A percentile compares a stretch with the other conserved stretches of the same genome.
These are phyloP conservation scores for Phytopythium kandeliae DNA, from an alignment of 352 stramenopile genomes.

Conservation along the genomic window DNA sequence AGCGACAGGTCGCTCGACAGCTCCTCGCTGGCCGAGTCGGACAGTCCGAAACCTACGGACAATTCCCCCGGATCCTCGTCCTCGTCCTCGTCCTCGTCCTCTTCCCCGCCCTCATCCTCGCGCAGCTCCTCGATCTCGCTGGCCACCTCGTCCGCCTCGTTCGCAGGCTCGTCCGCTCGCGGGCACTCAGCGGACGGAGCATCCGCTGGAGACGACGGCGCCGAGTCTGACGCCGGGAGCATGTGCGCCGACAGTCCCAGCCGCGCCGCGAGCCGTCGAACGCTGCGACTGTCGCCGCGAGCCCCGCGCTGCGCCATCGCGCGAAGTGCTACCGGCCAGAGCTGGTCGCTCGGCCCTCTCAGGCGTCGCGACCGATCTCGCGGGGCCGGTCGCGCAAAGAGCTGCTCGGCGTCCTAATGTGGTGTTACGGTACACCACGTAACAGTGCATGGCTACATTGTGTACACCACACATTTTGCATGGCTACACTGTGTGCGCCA, in stretches of 20 bases:
- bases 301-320: constrained; percentile 12
- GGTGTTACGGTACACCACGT: too few relatives aligned
- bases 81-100: constrained; percentile 12
- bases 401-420: too few relatives aligned
- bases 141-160: constrained; percentile 8
- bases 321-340: too few relatives aligned
- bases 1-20: constrained; percentile 68
- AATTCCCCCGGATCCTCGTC: constrained; percentile 20
- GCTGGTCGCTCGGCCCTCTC: too few relatives aligned
- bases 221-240: constrained; percentile 11
- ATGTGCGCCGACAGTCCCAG: constrained; percentile 49
- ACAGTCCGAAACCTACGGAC: constrained; percentile 23
- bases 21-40: constrained; percentile 59
- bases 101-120: neutral
- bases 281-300: constrained; percentile 18
- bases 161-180: neutral
- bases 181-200: constrained; percentile 7
- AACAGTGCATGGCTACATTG: too few relatives aligned
- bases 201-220: neutral
- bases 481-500: neutral
- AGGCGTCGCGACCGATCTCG: too few relatives aligned
- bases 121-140: constrained; percentile 18
- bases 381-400: too few relatives aligned
- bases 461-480: too few relatives aligned
- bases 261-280: constrained; percentile 42